Base-by-base conservation (phyloP, 2,329 filamentous ascomycete genomes). In the Ophiocordyceps australis region DNA sequence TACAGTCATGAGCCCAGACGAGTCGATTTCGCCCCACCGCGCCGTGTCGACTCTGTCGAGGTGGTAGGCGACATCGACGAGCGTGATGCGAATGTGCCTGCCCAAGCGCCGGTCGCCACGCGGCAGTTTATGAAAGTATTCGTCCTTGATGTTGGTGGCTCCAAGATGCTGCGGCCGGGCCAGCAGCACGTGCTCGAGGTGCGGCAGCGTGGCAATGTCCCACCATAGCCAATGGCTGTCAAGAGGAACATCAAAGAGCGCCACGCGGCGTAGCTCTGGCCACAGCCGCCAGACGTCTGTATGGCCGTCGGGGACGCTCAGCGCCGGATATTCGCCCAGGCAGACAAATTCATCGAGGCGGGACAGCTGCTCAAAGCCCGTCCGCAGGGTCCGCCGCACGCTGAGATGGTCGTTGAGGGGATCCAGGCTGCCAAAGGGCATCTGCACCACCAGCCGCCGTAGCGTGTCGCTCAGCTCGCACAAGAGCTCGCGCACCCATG, bases 341-440 rank as follows among this genome's bases (percentile, higher is more conserved):
- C 53, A 57, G 22, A 55, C 52, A 28, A 65, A 58, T 34, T 63
- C 57, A 29, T 64, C 54, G 7, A 65, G 42, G 17, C 35, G 40
- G 20, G 47, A 40, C 0, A 65, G 47, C 23, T 47, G 38, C 33
- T 45, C 38, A 29, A 65, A 60, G 1, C 55, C 59, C n/a, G 55
- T 46, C 9, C 50, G 49, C 7, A 65, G 46, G 5, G 49, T 51
- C 16, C 38, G 44, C 20, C 49, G 44, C 23, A 56, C 43, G 29
- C 38, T 39, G 39, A 53, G 37, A 29, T 52, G 47, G 28, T 62
- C 57, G 17, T 58, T 47, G 14, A 49, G 43, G 2, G 47, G 49
- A 16, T 53, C 47, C 11, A 61, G 40, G 27, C 43, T 55, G 14
- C 50, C 43, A 23, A 62, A 52, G 6, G 59, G 58, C 34, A 64